Evolutionary conservation across 2,329 filamentous ascomycete species (phyloP), one percentile per base, ranked within the genome.

Genomic region (Colletotrichum filicis): DNA sequence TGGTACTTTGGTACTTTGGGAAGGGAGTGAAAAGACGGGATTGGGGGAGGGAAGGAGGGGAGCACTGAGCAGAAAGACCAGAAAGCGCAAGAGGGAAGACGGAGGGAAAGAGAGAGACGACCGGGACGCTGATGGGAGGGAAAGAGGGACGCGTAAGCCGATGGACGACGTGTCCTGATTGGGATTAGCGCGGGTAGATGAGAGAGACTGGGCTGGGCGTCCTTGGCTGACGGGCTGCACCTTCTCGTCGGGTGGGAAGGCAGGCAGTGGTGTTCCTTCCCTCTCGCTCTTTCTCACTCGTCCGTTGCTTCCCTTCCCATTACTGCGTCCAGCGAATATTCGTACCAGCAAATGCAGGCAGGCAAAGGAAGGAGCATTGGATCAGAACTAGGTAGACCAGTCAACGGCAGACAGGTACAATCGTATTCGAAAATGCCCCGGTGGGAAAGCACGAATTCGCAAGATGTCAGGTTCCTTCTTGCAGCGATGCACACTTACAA

Each of bases 141-240:
- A 66, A 67, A 71, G 66, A 70, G 55, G 71, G 71, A 74, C 71
- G 71, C 71, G 71, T 74, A 74, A 74, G 71, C 71, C 71, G 57
- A 67, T 72, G 67, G 58, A 71, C 57, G 35, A 71, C 4, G 16
- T 26, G 1, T 2, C 71, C 71, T n/a, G n/a, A 59, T 58, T 16
- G 12, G 68, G 71, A 58, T 35, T 74, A 74, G 71, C 53, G 61
- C 62, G 26, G 28, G 42, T 4, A 49, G 16, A 11, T 22, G 55
- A 37, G 66, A 64, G 66, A 42, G 62, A 56, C n/a, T 22, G 59
- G 66, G 24, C 55, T 35, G 55, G 55, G 64, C 37, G 53, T 59
- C 52, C 59, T 68, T 68, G 66, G 62, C 49, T n/a, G 62, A 56
- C 16, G 32, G 22, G 46, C 42, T 49, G 46, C 12, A 16, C 60